Evolutionary conservation across 108 stramenopile species (phyloP).

Genomic region (Fragilaria radians): DNA sequence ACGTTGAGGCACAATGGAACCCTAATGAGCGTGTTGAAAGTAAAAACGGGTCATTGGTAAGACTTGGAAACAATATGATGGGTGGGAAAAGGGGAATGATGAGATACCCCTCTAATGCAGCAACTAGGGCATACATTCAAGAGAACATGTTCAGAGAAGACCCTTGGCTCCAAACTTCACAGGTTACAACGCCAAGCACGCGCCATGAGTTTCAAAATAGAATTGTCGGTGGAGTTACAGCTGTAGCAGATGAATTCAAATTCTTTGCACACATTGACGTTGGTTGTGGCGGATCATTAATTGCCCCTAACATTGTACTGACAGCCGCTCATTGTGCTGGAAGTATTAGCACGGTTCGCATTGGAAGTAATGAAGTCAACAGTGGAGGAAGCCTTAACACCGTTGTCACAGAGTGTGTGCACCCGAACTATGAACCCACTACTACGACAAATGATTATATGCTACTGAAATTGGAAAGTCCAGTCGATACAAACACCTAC

Average conservation of each 20-base stretch:
- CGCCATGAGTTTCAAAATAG: too few relatives aligned
- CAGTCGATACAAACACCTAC: neutral
- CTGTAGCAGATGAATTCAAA: neutral
- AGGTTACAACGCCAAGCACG: too few relatives aligned
- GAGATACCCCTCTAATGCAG: too few relatives aligned
- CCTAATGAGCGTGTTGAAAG: too few relatives aligned
- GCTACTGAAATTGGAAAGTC: slow-evolving; percentile 14
- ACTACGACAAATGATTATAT: slow-evolving; percentile 29
- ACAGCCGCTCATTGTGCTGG: slow-evolving; percentile 27
- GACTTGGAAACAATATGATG: too few relatives aligned
- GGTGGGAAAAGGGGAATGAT: too few relatives aligned
- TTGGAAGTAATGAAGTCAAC: slow-evolving; percentile 1
- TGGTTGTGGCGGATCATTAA: slow-evolving; percentile 8
- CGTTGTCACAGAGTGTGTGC: slow-evolving; percentile 6
- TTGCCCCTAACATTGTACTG: slow-evolving; percentile 15
- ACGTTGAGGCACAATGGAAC: too few relatives aligned
- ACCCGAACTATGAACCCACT: slow-evolving; percentile 20
- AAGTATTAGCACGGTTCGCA: slow-evolving; percentile 1
- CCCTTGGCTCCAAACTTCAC: too few relatives aligned
- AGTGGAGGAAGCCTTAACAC: neutral
- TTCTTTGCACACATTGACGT: neutral
- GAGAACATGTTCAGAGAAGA: too few relatives aligned
- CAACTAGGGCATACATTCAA: too few relatives aligned
- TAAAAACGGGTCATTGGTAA: too few relatives aligned
- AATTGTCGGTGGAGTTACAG: neutral